phyloP scores from a whole-genome alignment of 352 stramenopile genomes.

The Pythium brassicae region DNA sequence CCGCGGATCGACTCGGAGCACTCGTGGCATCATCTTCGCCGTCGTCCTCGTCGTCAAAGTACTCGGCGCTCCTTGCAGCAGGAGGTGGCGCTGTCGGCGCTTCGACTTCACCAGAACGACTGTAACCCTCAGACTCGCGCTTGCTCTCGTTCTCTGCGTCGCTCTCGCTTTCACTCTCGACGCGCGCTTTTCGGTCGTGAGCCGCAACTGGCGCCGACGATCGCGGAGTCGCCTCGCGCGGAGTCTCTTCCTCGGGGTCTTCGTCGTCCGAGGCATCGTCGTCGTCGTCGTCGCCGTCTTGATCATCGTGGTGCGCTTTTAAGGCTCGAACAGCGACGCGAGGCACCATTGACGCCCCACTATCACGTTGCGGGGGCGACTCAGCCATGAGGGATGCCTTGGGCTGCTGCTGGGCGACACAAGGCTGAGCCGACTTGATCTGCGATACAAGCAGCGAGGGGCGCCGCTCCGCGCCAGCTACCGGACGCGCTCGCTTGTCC shows the following conservation, averaged over 20 bases:
- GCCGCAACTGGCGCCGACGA: background rate
- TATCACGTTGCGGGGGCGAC: background rate
- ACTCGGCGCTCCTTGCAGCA: conserved; percentile 22
- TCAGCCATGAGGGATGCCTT: background rate
- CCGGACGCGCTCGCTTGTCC: background rate
- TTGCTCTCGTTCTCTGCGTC: conserved; percentile 4
- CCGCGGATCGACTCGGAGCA: background rate
- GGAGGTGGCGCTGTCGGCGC: background rate
- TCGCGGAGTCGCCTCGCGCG: conserved; percentile 19
- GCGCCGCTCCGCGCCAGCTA: conserved; percentile 10
- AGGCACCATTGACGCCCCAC: conserved; percentile 6
- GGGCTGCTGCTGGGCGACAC: conserved; percentile 9
- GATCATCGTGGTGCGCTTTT: background rate
- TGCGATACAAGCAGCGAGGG: conserved; percentile 47
- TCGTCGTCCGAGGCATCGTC: conserved; percentile 25
- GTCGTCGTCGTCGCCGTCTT: conserved; percentile 23
- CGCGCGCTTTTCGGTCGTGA: conserved; percentile 2
- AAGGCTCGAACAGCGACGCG: conserved; percentile 7
- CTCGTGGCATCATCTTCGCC: conserved; percentile 14
- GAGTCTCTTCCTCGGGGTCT: conserved; percentile 35
- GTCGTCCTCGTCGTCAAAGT: conserved; percentile 66
- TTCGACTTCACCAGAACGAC: background rate
- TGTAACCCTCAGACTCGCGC: conserved; percentile 5
- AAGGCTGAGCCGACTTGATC: conserved; percentile 46
- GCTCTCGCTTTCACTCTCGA: conserved; percentile 17